Conservation (phyloP, 2,329 filamentous ascomycete genomes). For the Alternaria gaisen region DNA sequence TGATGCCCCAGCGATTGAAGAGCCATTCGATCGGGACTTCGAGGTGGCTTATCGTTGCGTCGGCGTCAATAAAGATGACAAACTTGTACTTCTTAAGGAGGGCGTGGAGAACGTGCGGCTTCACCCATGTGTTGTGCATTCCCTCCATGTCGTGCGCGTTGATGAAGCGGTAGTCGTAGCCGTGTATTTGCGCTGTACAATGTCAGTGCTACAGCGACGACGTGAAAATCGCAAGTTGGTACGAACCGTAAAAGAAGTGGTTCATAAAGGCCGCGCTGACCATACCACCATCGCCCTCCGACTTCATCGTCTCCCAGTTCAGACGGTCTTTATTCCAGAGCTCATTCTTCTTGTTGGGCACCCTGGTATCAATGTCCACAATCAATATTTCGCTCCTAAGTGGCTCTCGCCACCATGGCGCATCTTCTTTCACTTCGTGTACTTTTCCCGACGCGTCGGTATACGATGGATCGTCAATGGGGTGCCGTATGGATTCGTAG, state of each 20-base stretch:
- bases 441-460: slow-evolving; percentile 19
- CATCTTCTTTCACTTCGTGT: slow-evolving; percentile 24
- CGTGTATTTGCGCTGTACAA: slow-evolving; percentile 51
- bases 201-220: neutral
- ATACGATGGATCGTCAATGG: slow-evolving; percentile 18
- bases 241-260: slow-evolving; percentile 50
- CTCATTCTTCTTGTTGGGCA: slow-evolving; percentile 29
- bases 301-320: slow-evolving; percentile 33
- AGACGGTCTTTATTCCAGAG: slow-evolving; percentile 32
- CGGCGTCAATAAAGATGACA: slow-evolving; percentile 57
- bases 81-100: slow-evolving; percentile 52
- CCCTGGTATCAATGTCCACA: slow-evolving; percentile 44
- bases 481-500: slow-evolving; percentile 22
- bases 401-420: slow-evolving; percentile 35
- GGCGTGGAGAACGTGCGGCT: slow-evolving; percentile 48
- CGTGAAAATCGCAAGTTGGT: neutral
- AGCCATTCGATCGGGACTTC: slow-evolving; percentile 59
- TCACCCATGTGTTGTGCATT: slow-evolving; percentile 54
- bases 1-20: slow-evolving; percentile 57
- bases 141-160: slow-evolving; percentile 46
- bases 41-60: slow-evolving; percentile 53
- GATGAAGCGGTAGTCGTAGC: slow-evolving; percentile 57
- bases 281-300: slow-evolving; percentile 32
- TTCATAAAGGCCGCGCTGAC: slow-evolving; percentile 53
- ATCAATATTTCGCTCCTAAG: slow-evolving; percentile 38